Percentiles rank a stretch among this genome's conserved stretches.
These are phyloP conservation scores for Lodderomyces theae DNA, from an alignment of 1,139 yeast genomes.

Conservation along the genomic window DNA sequence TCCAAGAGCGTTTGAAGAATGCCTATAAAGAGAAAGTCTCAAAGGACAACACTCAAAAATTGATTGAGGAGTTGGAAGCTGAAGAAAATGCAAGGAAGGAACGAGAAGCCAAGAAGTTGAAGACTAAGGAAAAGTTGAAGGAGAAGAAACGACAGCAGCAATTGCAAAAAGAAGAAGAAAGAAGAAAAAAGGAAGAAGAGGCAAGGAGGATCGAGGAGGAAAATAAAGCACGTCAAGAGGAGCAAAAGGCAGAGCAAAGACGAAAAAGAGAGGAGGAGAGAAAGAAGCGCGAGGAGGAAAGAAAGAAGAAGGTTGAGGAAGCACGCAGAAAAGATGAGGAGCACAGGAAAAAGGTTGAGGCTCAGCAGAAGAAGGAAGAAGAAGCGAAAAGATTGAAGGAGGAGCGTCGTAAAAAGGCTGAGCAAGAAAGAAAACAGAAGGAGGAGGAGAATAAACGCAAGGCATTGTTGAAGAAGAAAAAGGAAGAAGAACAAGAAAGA, in stretches of 20 bases:
- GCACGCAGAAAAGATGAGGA: constrained; percentile 46
- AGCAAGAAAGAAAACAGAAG: constrained; percentile 37
- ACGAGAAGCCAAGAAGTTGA: constrained; percentile 66
- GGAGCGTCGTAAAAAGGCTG: constrained; percentile 48
- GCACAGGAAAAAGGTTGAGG: constrained; percentile 39
- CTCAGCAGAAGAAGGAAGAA: constrained; percentile 53
- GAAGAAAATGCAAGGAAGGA: constrained; percentile 70
- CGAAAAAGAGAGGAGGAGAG: constrained; percentile 49
- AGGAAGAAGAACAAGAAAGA: constrained; percentile 33
- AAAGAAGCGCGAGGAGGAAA: constrained; percentile 54
- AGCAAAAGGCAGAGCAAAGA: constrained; percentile 41
- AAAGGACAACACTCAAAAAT: constrained; percentile 66
- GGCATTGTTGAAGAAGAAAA: constrained; percentile 38
- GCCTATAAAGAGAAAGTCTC: constrained; percentile 76
- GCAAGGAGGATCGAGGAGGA: constrained; percentile 36
- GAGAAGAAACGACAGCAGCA: constrained; percentile 73
- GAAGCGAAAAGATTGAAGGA: constrained; percentile 37
- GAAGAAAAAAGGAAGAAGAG: constrained; percentile 58
- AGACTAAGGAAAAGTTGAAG: constrained; percentile 73
- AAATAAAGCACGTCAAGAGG: constrained; percentile 32
- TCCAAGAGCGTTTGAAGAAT: constrained; percentile 66
- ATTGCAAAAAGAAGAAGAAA: constrained; percentile 74
- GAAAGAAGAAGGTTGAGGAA: constrained; percentile 42
- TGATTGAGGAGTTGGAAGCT: constrained; percentile 76
- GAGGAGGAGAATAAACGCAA: constrained; percentile 47